Percentiles rank a stretch among this genome's conserved stretches.
Evolutionary conservation across 768 basidiomycete species (phyloP).

Genomic region (Russula compacta): DNA sequence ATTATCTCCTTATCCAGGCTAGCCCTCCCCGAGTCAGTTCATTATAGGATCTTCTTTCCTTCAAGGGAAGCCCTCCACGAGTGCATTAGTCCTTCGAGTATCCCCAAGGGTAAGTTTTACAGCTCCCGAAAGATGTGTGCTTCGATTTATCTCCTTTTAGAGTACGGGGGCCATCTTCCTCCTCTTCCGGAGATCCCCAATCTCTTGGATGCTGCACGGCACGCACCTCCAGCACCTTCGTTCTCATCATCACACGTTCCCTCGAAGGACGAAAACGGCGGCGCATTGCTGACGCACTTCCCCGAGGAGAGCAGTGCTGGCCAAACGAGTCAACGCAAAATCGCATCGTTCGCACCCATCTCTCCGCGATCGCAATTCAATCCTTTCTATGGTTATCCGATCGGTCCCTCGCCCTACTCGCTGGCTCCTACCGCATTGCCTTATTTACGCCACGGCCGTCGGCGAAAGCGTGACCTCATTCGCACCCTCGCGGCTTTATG

Average conservation of each 20-base stretch:
- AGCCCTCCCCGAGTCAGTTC: slow-evolving; percentile 48
- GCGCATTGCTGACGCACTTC: background rate
- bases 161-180: slow-evolving; percentile 59
- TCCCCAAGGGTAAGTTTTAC: slow-evolving; percentile 47
- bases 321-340: slow-evolving; percentile 1
- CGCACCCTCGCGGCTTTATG: slow-evolving; percentile 53
- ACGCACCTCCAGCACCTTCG: background rate
- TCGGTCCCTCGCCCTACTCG: slow-evolving; percentile 24
- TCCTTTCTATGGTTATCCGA: slow-evolving; percentile 71
- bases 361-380: slow-evolving; percentile 55
- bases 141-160: slow-evolving; percentile 32
- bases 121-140: slow-evolving; percentile 6
- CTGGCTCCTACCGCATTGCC: slow-evolving; percentile 30
- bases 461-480: slow-evolving; percentile 58
- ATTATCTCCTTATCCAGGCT: slow-evolving; percentile 34
- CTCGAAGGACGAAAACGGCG: background rate
- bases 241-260: slow-evolving; percentile 3
- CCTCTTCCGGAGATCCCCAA: slow-evolving; percentile 42
- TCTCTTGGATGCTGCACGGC: slow-evolving; percentile 9
- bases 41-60: slow-evolving; percentile 60
- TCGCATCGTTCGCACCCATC: slow-evolving; percentile 22
- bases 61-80: slow-evolving; percentile 43
- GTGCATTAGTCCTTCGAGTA: slow-evolving; percentile 41
- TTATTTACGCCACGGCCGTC: slow-evolving; percentile 49
- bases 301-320: background rate